Conservation (phyloP, 2,329 filamentous ascomycete species). For the Ophiostoma novo-ulmi region DNA sequence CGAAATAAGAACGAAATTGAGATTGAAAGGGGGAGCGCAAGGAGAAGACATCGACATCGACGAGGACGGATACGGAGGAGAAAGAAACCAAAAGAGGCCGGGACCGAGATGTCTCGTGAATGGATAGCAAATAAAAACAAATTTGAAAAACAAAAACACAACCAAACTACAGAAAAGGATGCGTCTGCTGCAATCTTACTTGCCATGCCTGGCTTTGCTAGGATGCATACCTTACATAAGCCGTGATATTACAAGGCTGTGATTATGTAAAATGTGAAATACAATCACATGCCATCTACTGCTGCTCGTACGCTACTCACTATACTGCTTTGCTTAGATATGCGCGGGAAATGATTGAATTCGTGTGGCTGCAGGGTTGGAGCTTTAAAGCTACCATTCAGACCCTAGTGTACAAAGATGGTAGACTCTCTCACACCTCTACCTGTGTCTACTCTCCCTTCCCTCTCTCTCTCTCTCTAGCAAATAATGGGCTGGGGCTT, state of each 20-base stretch:
- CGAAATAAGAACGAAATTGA: background rate
- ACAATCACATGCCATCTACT: no score
- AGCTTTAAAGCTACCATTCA: slow-evolving; percentile 48
- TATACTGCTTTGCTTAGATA: background rate
- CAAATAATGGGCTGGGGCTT: slow-evolving; percentile 54
- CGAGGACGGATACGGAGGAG: background rate
- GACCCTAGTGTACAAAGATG: slow-evolving; percentile 34
- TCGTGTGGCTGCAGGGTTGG: slow-evolving; percentile 37
- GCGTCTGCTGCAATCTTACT: no score
- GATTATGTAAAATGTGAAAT: no score
- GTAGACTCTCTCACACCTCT: background rate
- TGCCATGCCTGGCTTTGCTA: no score
- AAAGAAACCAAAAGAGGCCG: background rate
- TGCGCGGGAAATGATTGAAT: background rate
- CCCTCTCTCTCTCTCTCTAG: slow-evolving; percentile 26
- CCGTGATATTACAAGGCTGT: background rate
- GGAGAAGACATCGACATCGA: background rate
- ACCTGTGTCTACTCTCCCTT: slow-evolving; percentile 2
- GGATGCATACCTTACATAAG: background rate
- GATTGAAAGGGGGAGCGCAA: no score
- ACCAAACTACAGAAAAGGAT: background rate
- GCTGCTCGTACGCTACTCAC: background rate
- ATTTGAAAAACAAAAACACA: background rate
- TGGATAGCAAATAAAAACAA: background rate
- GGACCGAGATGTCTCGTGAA: background rate